These are phyloP conservation scores for Marasmius sp. DNA, from an alignment of 1,284 basidiomycete genomes.

Conservation along the genomic window DNA sequence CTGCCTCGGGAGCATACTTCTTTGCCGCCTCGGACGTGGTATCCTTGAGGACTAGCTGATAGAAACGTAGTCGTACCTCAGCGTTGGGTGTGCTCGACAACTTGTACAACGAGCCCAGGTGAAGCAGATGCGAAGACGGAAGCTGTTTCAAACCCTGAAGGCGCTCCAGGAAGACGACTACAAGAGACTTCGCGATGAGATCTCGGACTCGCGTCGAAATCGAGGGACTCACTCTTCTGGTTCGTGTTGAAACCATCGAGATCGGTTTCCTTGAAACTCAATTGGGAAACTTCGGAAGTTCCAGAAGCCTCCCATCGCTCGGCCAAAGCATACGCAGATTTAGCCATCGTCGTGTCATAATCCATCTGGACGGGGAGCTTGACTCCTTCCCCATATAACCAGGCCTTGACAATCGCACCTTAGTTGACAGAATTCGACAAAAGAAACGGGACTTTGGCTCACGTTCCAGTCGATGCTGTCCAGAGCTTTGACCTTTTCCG, in stretches of 20 bases:
- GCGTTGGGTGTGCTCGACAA: conserved; percentile 57
- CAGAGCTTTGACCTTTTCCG: conserved; percentile 68
- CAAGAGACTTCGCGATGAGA: background rate
- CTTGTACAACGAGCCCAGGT: conserved; percentile 57
- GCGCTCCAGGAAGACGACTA: conserved; percentile 76
- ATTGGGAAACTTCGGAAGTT: conserved; percentile 40
- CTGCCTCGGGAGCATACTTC: conserved; percentile 49
- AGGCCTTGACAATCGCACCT: conserved; percentile 49
- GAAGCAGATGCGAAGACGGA: conserved; percentile 51
- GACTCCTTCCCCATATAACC: conserved; percentile 84
- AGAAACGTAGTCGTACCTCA: conserved; percentile 76
- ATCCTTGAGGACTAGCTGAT: conserved; percentile 59
- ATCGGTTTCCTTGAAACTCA: conserved; percentile 55
- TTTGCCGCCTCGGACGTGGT: conserved; percentile 48
- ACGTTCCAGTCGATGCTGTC: conserved; percentile 82
- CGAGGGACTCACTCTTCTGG: conserved; percentile 53
- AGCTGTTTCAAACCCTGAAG: conserved; percentile 58
- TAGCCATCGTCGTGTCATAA: conserved; percentile 83
- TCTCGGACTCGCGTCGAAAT: background rate
- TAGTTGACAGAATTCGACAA: background rate
- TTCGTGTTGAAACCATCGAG: conserved; percentile 63
- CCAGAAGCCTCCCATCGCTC: conserved; percentile 75
- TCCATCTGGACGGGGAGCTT: conserved; percentile 79
- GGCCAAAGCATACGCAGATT: conserved; percentile 72
- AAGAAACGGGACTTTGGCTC: conserved; percentile 20